phyloP scores from a whole-genome alignment of 331 rosid genomes.

The Dryas integrifolia region DNA sequence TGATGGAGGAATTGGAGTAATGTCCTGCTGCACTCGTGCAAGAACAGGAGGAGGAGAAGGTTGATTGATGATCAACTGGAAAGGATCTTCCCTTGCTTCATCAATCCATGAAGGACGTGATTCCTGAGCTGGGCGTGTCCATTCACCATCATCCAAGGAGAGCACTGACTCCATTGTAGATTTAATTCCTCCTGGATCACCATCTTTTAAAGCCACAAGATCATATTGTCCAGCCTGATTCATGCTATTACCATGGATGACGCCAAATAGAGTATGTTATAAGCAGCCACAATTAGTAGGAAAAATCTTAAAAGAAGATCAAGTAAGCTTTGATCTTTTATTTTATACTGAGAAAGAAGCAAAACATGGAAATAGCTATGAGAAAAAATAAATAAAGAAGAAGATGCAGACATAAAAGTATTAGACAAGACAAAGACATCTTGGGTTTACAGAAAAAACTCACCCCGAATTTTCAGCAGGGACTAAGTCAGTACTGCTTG shows the following conservation, averaged over 20 bases:
- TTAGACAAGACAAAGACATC: constrained; percentile 12
- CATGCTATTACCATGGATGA: constrained; percentile 49
- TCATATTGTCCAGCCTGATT: constrained; percentile 63
- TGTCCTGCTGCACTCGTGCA: constrained; percentile 63
- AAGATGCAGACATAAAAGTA: constrained; percentile 6
- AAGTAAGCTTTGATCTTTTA: background rate
- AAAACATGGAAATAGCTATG: constrained; percentile 26
- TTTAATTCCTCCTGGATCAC: constrained; percentile 42
- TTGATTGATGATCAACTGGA: constrained; percentile 60
- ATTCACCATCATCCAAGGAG: constrained; percentile 80
- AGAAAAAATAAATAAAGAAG: background rate
- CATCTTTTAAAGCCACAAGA: constrained; percentile 60
- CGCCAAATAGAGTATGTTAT: constrained; percentile 28
- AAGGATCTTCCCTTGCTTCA: constrained; percentile 59
- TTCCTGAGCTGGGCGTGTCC: constrained; percentile 56
- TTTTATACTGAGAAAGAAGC: constrained; percentile 3
- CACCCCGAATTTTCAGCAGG: constrained; percentile 55
- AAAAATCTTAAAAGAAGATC: constrained; percentile 22
- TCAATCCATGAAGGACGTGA: constrained; percentile 44
- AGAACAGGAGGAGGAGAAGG: constrained; percentile 94
- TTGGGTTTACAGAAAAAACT: constrained; percentile 21
- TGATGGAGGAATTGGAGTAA: constrained; percentile 67
- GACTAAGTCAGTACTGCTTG: constrained; percentile 64
- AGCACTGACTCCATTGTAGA: constrained; percentile 85
- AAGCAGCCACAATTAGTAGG: constrained; percentile 24